Conservation (phyloP, 1,139 yeast genomes). For the Suhomyces guaymorum region DNA sequence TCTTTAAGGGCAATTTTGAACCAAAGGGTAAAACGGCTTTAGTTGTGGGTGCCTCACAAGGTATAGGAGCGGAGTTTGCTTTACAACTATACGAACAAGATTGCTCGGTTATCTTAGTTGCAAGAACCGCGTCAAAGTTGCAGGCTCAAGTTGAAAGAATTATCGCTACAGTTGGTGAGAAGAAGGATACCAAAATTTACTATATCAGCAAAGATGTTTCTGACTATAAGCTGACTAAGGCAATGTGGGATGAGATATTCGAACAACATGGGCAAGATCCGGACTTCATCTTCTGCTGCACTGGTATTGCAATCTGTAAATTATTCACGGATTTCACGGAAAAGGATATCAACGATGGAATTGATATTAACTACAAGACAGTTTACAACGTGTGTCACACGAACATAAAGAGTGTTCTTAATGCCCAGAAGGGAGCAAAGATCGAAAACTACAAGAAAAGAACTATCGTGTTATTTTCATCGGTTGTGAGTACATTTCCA, state of each 20-base stretch:
- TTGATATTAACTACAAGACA: slow-evolving; percentile 70
- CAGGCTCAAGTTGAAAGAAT: slow-evolving; percentile 50
- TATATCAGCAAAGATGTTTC: slow-evolving; percentile 71
- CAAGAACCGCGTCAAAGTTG: slow-evolving; percentile 67
- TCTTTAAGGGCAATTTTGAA: slow-evolving; percentile 29
- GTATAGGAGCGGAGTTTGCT: slow-evolving; percentile 84
- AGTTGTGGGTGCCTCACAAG: slow-evolving; percentile 96
- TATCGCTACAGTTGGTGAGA: slow-evolving; percentile 10
- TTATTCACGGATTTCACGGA: slow-evolving; percentile 68
- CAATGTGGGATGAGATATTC: slow-evolving; percentile 33
- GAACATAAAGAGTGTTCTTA: slow-evolving; percentile 43
- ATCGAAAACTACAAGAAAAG: slow-evolving; percentile 38
- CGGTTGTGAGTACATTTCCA: slow-evolving; percentile 80
- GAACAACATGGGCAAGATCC: slow-evolving; percentile 43
- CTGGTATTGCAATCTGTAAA: slow-evolving; percentile 84
- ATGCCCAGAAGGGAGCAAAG: slow-evolving; percentile 6
- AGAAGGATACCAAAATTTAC: slow-evolving; percentile 31
- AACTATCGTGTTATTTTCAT: slow-evolving; percentile 75
- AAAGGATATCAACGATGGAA: slow-evolving; percentile 59
- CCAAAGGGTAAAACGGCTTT: slow-evolving; percentile 60
- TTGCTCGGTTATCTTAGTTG: slow-evolving; percentile 70
- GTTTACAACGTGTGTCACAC: slow-evolving; percentile 71
- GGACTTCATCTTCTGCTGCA: slow-evolving; percentile 80
- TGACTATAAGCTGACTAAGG: slow-evolving; percentile 48
- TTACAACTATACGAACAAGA: slow-evolving; percentile 53